Base-by-base conservation (phyloP, 2,329 filamentous ascomycete genomes). In the Pyrenophora teres region DNA sequence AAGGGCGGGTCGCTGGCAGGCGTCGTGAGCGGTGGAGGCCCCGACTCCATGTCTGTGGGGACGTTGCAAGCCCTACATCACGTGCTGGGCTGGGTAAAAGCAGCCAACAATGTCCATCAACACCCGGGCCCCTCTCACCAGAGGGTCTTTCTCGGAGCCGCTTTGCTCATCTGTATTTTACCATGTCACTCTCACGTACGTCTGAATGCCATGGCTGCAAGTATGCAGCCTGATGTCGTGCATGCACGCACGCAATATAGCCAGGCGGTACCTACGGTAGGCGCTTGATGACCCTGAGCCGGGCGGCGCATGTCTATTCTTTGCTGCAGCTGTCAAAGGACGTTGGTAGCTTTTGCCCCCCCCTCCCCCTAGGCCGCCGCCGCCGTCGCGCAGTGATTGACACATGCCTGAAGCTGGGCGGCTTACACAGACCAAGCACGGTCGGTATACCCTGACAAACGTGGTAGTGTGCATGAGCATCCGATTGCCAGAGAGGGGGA, bases 21-120 rank as follows among this genome's bases (percentile, higher is more conserved):
- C 50, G 54, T 57, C 45, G 57, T 60, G 59, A 56, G 56, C 55
- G 52, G 55, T 55, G 52, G 52, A 55, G 49, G 52, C 46, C 47
- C 55, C 47, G 31, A 43, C 44, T 40, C 23, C 12, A 52, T 56
- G 55, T 40, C 23, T 30, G 55, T 56, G 55, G 54, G 59, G 60
- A 62, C 52, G 54, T 37, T 43, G 50, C 37, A 39, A 50, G 42
- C 52, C 37, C 31, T 32, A 44, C 42, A 48, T 46, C 56, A 63
- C 59, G 57, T 63, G 59, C 50, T 44, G 42, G 42, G 35, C 54
- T 53, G 50, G 48, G 50, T 51, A 60, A 57, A 56, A 44, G 47
- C 40, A 55, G 54, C 54, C 54, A 57, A 51, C 40, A 44, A 43
- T 51, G 50, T 54, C 51, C 51, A 52, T 51, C 33, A 13, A 30